A percentile compares a stretch with the other conserved stretches of the same genome.
These are phyloP conservation scores for Cercospora sp. DNA, from an alignment of 2,329 filamentous ascomycete species.

Conservation along the genomic window DNA sequence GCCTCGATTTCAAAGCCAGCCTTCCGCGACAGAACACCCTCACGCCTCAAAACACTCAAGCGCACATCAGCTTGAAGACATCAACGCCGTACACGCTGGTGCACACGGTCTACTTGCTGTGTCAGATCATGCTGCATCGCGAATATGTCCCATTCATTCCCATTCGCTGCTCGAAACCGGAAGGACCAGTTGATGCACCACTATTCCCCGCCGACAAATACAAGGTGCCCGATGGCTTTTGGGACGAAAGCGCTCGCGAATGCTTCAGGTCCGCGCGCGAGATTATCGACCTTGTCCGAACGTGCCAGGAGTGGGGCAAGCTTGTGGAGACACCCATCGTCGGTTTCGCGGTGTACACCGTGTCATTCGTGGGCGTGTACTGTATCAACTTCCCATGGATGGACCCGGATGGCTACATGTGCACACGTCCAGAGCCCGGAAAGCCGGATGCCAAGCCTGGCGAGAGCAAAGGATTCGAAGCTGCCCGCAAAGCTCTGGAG, in stretches of 20 bases:
- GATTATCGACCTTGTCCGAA: slow-evolving; percentile 65
- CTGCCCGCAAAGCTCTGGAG: slow-evolving; percentile 53
- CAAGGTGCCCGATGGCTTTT: slow-evolving; percentile 57
- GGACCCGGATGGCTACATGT: slow-evolving; percentile 61
- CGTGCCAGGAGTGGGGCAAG: slow-evolving; percentile 60
- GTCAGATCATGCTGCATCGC: slow-evolving; percentile 66
- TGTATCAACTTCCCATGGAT: slow-evolving; percentile 67
- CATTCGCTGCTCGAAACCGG: slow-evolving; percentile 52
- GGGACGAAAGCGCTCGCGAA: slow-evolving; percentile 62
- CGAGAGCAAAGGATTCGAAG: slow-evolving; percentile 42
- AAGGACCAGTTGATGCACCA: slow-evolving; percentile 62
- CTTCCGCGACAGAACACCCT: slow-evolving; percentile 61
- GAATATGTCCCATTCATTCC: slow-evolving; percentile 69
- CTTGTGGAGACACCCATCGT: slow-evolving; percentile 68
- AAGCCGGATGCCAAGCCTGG: slow-evolving; percentile 22
- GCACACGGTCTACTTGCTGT: slow-evolving; percentile 66
- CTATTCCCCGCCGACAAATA: slow-evolving; percentile 53
- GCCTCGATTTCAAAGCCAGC: slow-evolving; percentile 55
- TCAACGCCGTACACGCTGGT: slow-evolving; percentile 66
- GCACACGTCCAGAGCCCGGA: slow-evolving; percentile 29
- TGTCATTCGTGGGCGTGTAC: slow-evolving; percentile 66
- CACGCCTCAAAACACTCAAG: slow-evolving; percentile 63
- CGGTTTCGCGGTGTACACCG: slow-evolving; percentile 67
- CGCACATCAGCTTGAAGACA: slow-evolving; percentile 64
- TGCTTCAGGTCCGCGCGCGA: slow-evolving; percentile 64